A percentile compares a stretch with the other conserved stretches of the same genome.
phyloP scores from a whole-genome alignment of 2,329 filamentous ascomycete genomes.

The Xenosphaeropsis pyriputrescens region DNA sequence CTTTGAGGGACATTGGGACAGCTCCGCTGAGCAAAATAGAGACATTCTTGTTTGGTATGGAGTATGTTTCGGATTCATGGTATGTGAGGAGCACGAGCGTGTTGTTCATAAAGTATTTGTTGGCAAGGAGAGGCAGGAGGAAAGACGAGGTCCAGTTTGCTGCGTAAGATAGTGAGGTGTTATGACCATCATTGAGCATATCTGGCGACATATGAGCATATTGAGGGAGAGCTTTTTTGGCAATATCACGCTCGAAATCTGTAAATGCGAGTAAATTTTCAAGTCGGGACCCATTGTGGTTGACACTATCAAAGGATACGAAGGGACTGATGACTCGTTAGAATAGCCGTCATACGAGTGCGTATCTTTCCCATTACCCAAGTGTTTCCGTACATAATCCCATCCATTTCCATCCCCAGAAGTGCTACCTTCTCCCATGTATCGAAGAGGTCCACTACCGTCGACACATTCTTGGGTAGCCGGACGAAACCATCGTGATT shows the following conservation, averaged over 20 bases:
- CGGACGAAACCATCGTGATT: constrained; percentile 28
- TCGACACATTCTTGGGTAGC: constrained; percentile 28
- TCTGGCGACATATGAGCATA: constrained; percentile 49
- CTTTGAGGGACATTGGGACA: constrained; percentile 27
- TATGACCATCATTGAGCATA: constrained; percentile 52
- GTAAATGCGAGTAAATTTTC: constrained; percentile 47
- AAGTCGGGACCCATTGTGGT: constrained; percentile 32
- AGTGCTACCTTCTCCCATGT: constrained; percentile 25
- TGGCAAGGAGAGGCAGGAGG: constrained; percentile 34
- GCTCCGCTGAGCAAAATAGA: constrained; percentile 39
- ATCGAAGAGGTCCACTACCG: constrained; percentile 29
- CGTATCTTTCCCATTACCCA: constrained; percentile 7
- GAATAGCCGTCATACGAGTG: constrained; percentile 2
- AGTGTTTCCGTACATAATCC: constrained; percentile 19
- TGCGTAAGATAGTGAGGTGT: constrained; percentile 34
- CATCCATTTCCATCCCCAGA: constrained; percentile 18
- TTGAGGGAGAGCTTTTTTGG: constrained; percentile 42
- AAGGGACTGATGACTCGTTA: constrained; percentile 14
- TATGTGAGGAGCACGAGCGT: constrained; percentile 43
- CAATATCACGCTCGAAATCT: constrained; percentile 42
- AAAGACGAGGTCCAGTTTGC: constrained; percentile 36
- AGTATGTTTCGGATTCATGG: constrained; percentile 39
- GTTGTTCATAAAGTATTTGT: constrained; percentile 32
- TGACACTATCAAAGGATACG: constrained; percentile 38
- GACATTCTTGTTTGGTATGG: constrained; percentile 34